phyloP scores from a whole-genome alignment of 148 eudicot species.

The Rhododendron williamsianum region DNA sequence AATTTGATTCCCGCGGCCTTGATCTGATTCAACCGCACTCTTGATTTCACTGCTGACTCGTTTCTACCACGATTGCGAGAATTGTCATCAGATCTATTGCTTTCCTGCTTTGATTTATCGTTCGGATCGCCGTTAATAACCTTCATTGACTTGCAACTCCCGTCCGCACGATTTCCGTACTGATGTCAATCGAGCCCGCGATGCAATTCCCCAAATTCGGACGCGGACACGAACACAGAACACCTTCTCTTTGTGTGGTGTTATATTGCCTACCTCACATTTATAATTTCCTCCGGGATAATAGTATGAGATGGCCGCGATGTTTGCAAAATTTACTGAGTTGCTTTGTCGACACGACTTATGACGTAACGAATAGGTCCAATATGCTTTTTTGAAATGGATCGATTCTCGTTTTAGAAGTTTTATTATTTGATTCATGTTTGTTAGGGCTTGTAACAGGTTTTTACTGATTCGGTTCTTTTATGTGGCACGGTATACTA shows the following conservation, averaged over 20 bases:
- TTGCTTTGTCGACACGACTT: neutral
- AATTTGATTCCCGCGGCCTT: neutral
- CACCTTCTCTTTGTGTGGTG: neutral
- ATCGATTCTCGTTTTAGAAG: neutral
- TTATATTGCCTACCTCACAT: neutral
- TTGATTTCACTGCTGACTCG: neutral
- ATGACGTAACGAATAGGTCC: neutral
- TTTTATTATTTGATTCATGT: neutral
- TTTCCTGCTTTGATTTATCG: neutral
- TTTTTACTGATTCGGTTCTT: neutral
- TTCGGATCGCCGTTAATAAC: neutral
- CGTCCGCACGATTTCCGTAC: neutral
- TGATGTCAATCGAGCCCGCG: neutral
- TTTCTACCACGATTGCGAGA: neutral
- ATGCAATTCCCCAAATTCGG: neutral
- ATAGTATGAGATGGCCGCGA: neutral
- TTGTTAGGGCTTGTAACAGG: neutral
- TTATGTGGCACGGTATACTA: neutral
- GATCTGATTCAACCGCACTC: conserved; percentile 7
- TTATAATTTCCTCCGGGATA: neutral
- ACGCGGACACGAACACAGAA: neutral
- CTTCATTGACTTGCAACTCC: neutral
- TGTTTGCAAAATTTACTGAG: neutral
- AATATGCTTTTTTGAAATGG: neutral
- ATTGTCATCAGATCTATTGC: conserved; percentile 5